These are phyloP conservation scores for Penicillium herquei DNA, from an alignment of 495 filamentous ascomycete species.

Conservation along the genomic window DNA sequence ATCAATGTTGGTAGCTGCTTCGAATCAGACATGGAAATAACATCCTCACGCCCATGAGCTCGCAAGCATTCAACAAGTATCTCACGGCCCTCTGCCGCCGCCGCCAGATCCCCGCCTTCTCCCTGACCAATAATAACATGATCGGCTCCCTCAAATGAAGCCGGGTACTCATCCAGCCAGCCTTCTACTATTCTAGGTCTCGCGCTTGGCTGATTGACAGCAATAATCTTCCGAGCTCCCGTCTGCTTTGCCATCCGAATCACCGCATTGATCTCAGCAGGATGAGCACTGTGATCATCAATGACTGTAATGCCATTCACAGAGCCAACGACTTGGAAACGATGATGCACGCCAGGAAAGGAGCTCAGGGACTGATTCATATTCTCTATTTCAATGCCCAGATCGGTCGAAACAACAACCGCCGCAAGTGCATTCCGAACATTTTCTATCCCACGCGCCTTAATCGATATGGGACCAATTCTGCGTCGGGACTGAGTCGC, in stretches of 20 bases:
- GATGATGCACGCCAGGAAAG: neutral
- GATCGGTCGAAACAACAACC: neutral
- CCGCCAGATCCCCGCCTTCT: neutral
- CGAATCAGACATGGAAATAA: neutral
- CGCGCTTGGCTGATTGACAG: neutral
- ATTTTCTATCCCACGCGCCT: neutral
- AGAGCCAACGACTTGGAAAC: neutral
- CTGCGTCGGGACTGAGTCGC: neutral
- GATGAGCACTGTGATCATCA: neutral
- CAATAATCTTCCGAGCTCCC: neutral
- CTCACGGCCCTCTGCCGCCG: neutral
- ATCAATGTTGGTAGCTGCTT: neutral
- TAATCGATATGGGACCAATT: neutral
- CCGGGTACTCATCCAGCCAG: neutral
- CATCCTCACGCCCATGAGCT: neutral
- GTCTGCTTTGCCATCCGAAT: neutral
- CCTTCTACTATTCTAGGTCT: neutral
- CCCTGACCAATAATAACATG: neutral
- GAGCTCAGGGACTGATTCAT: neutral
- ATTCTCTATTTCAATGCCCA: neutral
- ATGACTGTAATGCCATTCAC: neutral
- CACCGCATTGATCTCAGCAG: neutral
- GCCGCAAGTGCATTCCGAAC: neutral
- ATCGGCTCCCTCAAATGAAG: neutral
- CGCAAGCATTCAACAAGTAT: neutral